Conservation (phyloP, 176 grass and related monocot species). For the Olyra latifolia region DNA sequence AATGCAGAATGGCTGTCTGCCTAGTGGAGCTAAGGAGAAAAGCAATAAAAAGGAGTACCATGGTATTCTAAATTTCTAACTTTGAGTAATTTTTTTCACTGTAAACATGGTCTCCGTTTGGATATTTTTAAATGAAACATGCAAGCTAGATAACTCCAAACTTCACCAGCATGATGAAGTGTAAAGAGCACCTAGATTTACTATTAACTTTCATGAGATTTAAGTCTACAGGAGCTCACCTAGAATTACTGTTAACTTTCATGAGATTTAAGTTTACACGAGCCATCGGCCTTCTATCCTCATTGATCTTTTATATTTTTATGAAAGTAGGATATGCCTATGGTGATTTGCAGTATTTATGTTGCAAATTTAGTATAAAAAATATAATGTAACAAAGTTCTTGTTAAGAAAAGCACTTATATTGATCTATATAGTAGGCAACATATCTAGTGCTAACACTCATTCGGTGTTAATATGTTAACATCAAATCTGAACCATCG, state of each 20-base stretch:
- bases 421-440: too few relatives aligned
- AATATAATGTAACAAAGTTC: slow-evolving; percentile 11
- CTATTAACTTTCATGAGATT: neutral
- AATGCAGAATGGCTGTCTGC: slow-evolving; percentile 20
- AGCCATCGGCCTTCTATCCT: neutral
- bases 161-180: neutral
- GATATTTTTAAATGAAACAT: slow-evolving; percentile 17
- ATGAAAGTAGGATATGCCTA: neutral
- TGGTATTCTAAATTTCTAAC: slow-evolving; percentile 41
- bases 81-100: slow-evolving; percentile 2
- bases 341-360: neutral
- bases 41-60: slow-evolving; percentile 37
- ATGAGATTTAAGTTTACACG: neutral
- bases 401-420: too few relatives aligned
- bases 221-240: neutral
- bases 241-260: neutral
- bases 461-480: too few relatives aligned
- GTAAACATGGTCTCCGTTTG: slow-evolving; percentile 3
- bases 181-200: neutral
- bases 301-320: slow-evolving; percentile 11
- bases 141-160: neutral
- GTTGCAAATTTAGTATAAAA: neutral
- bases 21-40: slow-evolving; percentile 15
- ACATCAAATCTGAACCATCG: too few relatives aligned
- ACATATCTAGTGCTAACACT: too few relatives aligned